phyloP scores from a whole-genome alignment of 306 rosid genomes.

The Astragalus glycyphyllos region DNA sequence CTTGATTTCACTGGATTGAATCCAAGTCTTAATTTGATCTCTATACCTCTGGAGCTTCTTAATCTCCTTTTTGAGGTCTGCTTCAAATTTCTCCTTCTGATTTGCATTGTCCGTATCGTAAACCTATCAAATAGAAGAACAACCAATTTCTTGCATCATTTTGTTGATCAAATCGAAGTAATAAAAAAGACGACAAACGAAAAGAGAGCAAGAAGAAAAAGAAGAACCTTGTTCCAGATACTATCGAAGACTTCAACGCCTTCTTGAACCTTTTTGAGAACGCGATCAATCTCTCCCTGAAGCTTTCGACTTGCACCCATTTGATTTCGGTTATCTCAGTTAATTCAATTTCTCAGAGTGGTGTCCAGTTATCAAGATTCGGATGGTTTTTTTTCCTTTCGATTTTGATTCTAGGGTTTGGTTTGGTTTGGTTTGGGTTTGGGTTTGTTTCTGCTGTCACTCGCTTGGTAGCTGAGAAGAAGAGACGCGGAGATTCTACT shows the following conservation, averaged over 20 bases:
- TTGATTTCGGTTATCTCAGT: constrained; percentile 12
- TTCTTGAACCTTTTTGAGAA: constrained; percentile 97
- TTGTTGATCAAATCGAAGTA: neutral
- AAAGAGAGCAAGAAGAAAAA: neutral
- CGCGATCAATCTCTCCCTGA: constrained; percentile 99
- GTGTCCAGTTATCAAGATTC: neutral
- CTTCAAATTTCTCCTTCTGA: constrained; percentile 98
- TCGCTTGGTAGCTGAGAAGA: constrained; percentile 20
- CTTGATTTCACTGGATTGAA: constrained; percentile 97
- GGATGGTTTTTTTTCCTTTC: neutral
- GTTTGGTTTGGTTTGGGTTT: constrained; percentile 51
- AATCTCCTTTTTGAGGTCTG: constrained; percentile 97
- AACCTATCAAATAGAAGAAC: constrained; percentile 55
- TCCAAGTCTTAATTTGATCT: constrained; percentile 97
- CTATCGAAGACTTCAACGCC: constrained; percentile 96
- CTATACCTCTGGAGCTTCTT: constrained; percentile 96
- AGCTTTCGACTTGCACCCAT: constrained; percentile 99
- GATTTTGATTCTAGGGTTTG: constrained; percentile 41
- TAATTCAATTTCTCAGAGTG: constrained; percentile 4
- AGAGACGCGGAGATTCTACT: constrained; percentile 51
- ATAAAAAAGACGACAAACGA: neutral
- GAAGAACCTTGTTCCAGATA: constrained; percentile 91
- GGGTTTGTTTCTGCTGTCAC: constrained; percentile 42
- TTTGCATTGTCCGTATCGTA: constrained; percentile 96
- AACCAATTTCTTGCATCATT: constrained; percentile 5